Evolutionary conservation across 768 basidiomycete genomes (phyloP).

Genomic region (Cystofilobasidium bisporidii): DNA sequence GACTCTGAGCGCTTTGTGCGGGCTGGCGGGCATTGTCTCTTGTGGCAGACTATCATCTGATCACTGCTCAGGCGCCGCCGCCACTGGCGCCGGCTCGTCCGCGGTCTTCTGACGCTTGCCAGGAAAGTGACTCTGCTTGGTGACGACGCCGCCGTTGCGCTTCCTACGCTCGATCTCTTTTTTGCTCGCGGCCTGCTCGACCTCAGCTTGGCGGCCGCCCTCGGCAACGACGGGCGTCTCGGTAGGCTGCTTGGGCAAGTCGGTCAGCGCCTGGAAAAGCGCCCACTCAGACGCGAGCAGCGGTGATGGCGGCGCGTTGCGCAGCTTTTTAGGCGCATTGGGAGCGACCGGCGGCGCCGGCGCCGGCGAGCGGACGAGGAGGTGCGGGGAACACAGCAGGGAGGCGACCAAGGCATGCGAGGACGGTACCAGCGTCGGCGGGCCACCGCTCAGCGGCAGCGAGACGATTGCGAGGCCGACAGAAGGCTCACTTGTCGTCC

Average conservation of each 20-base stretch:
- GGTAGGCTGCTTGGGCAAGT: background rate
- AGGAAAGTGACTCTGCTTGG: background rate
- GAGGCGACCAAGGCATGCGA: background rate
- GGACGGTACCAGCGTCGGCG: background rate
- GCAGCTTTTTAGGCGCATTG: background rate
- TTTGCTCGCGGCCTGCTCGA: background rate
- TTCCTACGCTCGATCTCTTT: background rate
- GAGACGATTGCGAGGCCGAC: background rate
- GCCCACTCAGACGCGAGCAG: background rate
- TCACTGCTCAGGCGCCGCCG: too few species aligned
- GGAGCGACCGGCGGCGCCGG: background rate
- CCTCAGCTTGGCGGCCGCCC: background rate
- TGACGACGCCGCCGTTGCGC: conserved; percentile 1
- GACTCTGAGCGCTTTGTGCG: too few species aligned
- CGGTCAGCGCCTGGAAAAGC: background rate
- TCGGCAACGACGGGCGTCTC: background rate
- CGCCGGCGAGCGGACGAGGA: background rate
- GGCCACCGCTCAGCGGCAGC: background rate
- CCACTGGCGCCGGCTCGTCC: background rate
- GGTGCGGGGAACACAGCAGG: background rate
- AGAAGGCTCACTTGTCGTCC: too few species aligned
- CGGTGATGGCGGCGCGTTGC: background rate
- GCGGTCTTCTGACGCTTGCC: background rate
- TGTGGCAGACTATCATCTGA: too few species aligned
- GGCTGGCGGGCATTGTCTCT: too few species aligned